Conservation (phyloP, 2,329 filamentous ascomycete species). For the Blastomyces emzantsi region DNA sequence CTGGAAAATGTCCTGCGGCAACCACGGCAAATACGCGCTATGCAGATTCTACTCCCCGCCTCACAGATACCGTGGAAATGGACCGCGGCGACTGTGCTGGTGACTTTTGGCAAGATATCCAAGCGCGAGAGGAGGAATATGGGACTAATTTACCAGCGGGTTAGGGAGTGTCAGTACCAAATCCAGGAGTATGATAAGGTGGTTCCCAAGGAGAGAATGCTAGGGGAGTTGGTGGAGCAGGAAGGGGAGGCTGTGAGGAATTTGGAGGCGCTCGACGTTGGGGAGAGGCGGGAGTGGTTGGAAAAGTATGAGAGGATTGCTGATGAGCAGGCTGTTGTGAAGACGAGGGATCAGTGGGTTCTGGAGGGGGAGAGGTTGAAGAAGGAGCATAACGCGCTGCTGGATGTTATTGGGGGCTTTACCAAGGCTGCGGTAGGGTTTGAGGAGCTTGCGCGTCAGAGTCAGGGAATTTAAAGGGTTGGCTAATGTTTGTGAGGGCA, state of each 20-base stretch:
- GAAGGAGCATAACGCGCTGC: constrained; percentile 7
- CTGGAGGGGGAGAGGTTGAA: constrained; percentile 11
- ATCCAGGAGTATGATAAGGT: constrained; percentile 15
- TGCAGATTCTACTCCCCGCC: constrained; percentile 22
- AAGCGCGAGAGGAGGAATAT: constrained; percentile 20
- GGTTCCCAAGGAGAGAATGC: constrained; percentile 1
- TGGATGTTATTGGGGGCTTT: constrained; percentile 1
- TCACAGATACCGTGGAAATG: constrained; percentile 21
- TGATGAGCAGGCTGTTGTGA: constrained; percentile 9
- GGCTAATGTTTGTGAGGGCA: neutral
- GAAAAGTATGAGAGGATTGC: constrained; percentile 6
- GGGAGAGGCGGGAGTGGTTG: constrained; percentile 4
- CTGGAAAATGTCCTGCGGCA: constrained; percentile 19
- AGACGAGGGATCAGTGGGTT: constrained; percentile 12
- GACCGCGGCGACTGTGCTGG: constrained; percentile 24
- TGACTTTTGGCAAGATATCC: constrained; percentile 22
- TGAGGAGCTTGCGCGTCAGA: neutral
- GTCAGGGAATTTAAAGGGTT: neutral
- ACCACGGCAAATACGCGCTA: constrained; percentile 16
- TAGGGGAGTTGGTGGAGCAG: constrained; percentile 7
- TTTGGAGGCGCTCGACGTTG: constrained; percentile 2
- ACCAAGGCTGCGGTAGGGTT: neutral
- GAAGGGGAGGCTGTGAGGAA: constrained; percentile 4
- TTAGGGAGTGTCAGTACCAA: constrained; percentile 22
- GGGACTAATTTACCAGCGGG: constrained; percentile 14